Evolutionary conservation across 106 monocot species (phyloP), one percentile per base, ranked within the genome.

Genomic region (Cymbidium sinense): DNA sequence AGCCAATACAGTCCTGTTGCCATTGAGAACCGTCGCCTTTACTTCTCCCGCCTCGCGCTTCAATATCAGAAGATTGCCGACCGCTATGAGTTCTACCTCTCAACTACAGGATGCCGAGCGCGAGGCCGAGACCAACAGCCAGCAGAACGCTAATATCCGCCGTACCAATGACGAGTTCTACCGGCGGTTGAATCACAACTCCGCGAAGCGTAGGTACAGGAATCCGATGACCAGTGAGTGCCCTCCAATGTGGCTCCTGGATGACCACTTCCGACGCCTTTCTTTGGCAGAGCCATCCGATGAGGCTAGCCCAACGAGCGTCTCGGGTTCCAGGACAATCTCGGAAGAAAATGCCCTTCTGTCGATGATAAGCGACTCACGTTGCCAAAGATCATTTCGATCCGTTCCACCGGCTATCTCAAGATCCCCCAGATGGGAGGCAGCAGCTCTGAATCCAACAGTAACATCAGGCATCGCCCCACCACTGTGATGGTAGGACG

Each of bases 371-470:
- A 78, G 34, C 80, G 73, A 7, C 44, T 84, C 18, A 39, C 83
- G 4, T 75, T 92, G 35, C 98, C 98, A 44, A 98, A 98, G 82
- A 90, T 88, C 84, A 98, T 94, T 75, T 92, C 94, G 7, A 79
- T 98, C 34, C 79, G 94, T 17, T 94, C 98, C 5, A 92, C 79
- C 72, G 94, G 98, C 0, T 94, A 86, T 79, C 82, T 84, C 21
- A 94, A 92, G 81, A 70, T 81, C 51, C 85, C 80, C 74, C 79
- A 23, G 34, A 30, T 70, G 15, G 81, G 64, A 27, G 77, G 64
- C 1, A 28, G 67, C 18, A 44, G 64, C 3, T 33, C 78, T 23
- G 25, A 11, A 5, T 17, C 75, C 18, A 81, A 65, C 8, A 81
- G 84, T 75, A 79, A n/a, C 69, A 76, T 77, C 44, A 73, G 82